phyloP scores from a whole-genome alignment of 225 moss, liverwort and hornwort species.

The Bryoerythrophyllum caledonicum region DNA sequence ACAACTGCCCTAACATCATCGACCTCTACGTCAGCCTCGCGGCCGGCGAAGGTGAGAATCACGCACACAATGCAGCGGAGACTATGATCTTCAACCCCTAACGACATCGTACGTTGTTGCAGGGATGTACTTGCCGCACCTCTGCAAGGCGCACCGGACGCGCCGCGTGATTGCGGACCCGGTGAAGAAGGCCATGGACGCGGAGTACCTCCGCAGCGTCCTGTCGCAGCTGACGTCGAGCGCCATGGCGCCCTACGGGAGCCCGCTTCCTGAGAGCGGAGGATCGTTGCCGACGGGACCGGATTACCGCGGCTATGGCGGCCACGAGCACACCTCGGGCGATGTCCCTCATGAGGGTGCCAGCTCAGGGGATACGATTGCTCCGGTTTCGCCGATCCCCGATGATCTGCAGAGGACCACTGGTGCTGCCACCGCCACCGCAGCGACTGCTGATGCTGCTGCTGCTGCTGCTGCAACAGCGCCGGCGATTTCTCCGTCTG shows the following conservation, averaged over 20 bases:
- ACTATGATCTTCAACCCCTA: too few relatives aligned
- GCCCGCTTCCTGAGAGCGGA: conserved; percentile 5
- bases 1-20: conserved; percentile 88
- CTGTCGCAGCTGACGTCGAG: conserved; percentile 24
- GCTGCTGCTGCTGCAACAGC: neutral
- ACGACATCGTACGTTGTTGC: conserved; percentile 10
- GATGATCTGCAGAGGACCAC: neutral
- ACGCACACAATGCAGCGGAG: too few relatives aligned
- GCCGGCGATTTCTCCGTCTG: neutral
- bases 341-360: neutral
- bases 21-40: conserved; percentile 89
- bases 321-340: conserved; percentile 22
- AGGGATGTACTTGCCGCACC: conserved; percentile 83
- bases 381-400: conserved; percentile 13
- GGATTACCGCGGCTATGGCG: conserved; percentile 48
- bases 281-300: conserved; percentile 30
- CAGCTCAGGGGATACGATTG: neutral
- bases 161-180: conserved; percentile 72
- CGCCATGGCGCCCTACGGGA: conserved; percentile 23
- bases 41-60: conserved; percentile 74
- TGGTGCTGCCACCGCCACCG: neutral
- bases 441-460: neutral
- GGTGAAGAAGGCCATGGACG: conserved; percentile 53
- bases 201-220: conserved; percentile 34
- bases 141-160: conserved; percentile 60